Base-by-base conservation (phyloP, 768 basidiomycete species). In the Ramaria sp. region DNA sequence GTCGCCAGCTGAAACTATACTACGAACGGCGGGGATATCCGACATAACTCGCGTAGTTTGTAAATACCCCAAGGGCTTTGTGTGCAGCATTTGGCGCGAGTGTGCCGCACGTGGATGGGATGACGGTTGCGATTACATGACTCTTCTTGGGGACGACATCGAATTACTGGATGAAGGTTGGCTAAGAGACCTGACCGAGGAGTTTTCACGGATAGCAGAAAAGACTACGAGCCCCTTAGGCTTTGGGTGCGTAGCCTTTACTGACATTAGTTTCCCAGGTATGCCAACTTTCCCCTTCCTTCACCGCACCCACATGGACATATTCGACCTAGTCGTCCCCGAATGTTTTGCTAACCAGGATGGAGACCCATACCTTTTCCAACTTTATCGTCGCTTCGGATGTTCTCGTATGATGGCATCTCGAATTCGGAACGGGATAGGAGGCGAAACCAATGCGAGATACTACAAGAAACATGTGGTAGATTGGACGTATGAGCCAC, bases 281-380 rank as follows among this genome's bases (percentile, higher is more conserved):
- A 81, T 83, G 78, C 80, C 80, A 0, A 82, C 80, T 0, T 82
- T 82, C 60, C 82, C 82, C 0, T 69, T 82, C 51, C 51, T 83
- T 45, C 78, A 81, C 57, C 73, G 74, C 24, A 75, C 68, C 0
- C 82, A 83, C 61, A 67, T 83, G 64, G 74, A 80, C 31, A 75
- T 81, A 45, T 83, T 83, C 60, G 78, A 79, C 4, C 64, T 72
- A 11, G 69, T 82, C 22, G 63, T 83, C 13, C 81, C 81, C 0
- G 68, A 75, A 13, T 60, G 67, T 22, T 83, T 82, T 63, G 64
- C 80, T 43, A 81, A 82, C 59, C 81, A 83, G 63, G 81, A 82
- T 49, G 79, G 78, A 0, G 78, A 81, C 52, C 77, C 79, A 0
- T 83, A 73, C 65, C 63, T 83, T 1, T 83, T 72, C 64, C 82